Base-by-base conservation (phyloP, 306 rosid genomes). In the Hippophae tibetana region DNA sequence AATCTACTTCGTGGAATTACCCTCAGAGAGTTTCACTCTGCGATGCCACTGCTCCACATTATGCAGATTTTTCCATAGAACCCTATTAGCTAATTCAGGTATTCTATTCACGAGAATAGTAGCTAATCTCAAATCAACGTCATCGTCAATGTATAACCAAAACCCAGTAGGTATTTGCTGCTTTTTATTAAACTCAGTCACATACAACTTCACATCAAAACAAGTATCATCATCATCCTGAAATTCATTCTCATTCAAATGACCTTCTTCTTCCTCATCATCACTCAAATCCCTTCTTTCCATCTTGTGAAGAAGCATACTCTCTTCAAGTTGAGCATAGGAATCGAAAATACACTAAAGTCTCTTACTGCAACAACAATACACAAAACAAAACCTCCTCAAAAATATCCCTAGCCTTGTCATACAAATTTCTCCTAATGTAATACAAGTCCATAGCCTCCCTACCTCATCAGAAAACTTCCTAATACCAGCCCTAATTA, bases 41-140 rank as follows among this genome's bases (percentile, higher is more conserved):
- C 95, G 79, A 55, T 92, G 96, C 98, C 98, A 92, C 66, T 87
- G 98, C 64, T 92, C 98, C 5, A 92, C 96, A 76, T 92, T 92
- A 57, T 92, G 96, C 38, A 96, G 96, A 73, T 92, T 92, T 63
- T 92, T 96, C 13, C 95, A 77, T 59, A 92, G 87, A 25, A 92
- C 98, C 60, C 96, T 92, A 57, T 87, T 92, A 11, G 96, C 95
- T 74, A 92, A 78, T 62, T 87, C 92, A 0, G 96, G 96, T 67
- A 96, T 83, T 74, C 98, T 83, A 67, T 87, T 83, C 85, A 92
- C 83, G 9, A 92, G 98, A 55, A 81, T 65, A 31, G 87, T 60
- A 8, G 89, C 96, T 68, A 92, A 52, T 62, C 96, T 85, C 74
- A 92, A 68, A 78, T 87, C 95, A 10, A 85, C 61, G 71, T 92